Base-by-base conservation (phyloP, 106 monocot species). In the Platanthera guangdongensis region DNA sequence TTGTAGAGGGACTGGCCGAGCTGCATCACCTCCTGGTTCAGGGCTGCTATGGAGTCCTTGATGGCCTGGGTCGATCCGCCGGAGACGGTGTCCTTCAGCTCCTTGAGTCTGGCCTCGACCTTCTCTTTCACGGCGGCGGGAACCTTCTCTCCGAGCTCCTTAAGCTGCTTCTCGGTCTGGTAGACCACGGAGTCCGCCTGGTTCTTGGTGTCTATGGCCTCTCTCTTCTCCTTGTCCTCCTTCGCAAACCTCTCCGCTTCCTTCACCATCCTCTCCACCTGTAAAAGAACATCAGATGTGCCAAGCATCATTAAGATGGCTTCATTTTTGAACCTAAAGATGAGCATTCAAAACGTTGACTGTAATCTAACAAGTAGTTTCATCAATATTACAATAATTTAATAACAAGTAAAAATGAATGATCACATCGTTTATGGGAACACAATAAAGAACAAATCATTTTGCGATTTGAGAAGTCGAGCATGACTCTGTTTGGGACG, bases 191-290 rank as follows among this genome's bases (percentile, higher is more conserved):
- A 88, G 14, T 94, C 94, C 0, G 94, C 86, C 57, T 94, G 88
- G 82, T 94, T 94, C 86, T 94, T 94, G 15, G 90, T 94, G 82
- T 94, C 94, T 4, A 94, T 91, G 28, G 94, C 86, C 13, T 94
- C 94, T 78, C 94, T 88, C 80, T 89, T 94, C 83, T 94, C 88
- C 64, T 91, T 94, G 75, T 94, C 94, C 82, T 94, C 94, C 87
- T 91, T 89, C 7, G 90, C 84, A 68, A 87, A 94, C 78, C 71
- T 88, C 84, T 94, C 94, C 1, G 94, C 91, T 71, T 94, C 94
- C 62, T 82, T 81, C 16, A 94, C 94, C 94, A 94, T 95, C 75
- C 80, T 90, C 39, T 95, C 88, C 13, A 95, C 95, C 94, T 94
- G 78, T 72, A 80, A 6, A 39, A 39, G 39, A 63, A 7, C 0